A percentile compares a stretch with the other conserved stretches of the same genome.
Conservation (phyloP, 225 moss, liverwort and hornwort species). For the Physcomitrium patens region DNA sequence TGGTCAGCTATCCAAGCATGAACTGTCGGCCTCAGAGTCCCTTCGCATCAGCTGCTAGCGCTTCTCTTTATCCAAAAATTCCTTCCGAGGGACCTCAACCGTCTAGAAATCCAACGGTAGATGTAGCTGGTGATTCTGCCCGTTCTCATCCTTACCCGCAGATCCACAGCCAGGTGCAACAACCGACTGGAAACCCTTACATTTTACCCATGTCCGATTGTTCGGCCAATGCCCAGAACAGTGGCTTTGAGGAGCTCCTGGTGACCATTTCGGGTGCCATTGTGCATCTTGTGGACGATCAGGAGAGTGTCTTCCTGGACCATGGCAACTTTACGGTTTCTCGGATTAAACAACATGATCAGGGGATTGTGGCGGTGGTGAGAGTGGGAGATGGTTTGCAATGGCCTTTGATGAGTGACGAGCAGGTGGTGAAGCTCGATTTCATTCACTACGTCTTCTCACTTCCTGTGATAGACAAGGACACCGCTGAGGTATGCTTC, state of each 20-base stretch:
- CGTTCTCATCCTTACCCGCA: constrained; percentile 36
- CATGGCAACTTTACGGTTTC: constrained; percentile 62
- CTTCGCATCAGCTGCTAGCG: constrained; percentile 26
- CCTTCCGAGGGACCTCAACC: neutral
- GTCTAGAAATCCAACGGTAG: neutral
- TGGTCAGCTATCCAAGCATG: constrained; percentile 27
- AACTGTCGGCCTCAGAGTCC: constrained; percentile 24
- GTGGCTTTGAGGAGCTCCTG: constrained; percentile 56
- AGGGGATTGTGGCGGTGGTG: constrained; percentile 65
- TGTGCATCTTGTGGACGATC: constrained; percentile 75
- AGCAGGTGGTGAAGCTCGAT: constrained; percentile 74
- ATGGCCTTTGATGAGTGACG: constrained; percentile 74
- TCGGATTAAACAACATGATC: constrained; percentile 60
- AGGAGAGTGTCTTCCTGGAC: constrained; percentile 68
- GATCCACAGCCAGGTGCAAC: neutral
- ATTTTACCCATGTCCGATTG: neutral
- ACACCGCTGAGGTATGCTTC: constrained; percentile 1
- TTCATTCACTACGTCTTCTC: constrained; percentile 82
- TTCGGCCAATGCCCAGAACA: neutral
- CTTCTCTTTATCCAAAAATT: constrained; percentile 40
- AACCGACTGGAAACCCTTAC: neutral
- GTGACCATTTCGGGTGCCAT: constrained; percentile 72
- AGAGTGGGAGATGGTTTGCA: constrained; percentile 62
- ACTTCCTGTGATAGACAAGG: constrained; percentile 42
- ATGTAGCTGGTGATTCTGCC: neutral